Conservation (phyloP, 768 basidiomycete species). For the Lactarius quietus region DNA sequence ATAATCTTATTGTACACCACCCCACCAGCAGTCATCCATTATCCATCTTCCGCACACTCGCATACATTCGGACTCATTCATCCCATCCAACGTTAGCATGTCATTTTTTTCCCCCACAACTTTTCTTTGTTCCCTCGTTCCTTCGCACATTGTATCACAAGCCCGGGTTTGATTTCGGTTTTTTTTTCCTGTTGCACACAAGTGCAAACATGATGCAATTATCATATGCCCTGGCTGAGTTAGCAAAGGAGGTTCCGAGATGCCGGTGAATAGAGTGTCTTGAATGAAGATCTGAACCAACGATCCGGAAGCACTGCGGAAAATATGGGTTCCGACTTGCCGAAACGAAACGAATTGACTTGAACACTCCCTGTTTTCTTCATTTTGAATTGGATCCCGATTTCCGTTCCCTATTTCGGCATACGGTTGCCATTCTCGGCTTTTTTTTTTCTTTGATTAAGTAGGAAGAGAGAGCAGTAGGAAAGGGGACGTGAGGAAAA, state of each 20-base stretch:
- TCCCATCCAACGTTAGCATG: conserved; percentile 21
- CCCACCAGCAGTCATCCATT: conserved; percentile 13
- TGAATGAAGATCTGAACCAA: conserved; percentile 19
- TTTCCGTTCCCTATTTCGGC: conserved; percentile 15
- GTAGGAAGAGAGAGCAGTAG: not conserved
- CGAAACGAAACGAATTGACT: not conserved
- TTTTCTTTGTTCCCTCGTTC: not conserved
- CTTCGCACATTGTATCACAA: conserved; percentile 20
- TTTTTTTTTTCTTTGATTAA: not conserved
- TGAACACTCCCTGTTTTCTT: not conserved
- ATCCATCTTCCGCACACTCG: conserved; percentile 21
- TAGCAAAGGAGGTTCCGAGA: conserved; percentile 15
- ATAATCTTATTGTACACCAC: conserved; percentile 27
- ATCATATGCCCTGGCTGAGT: conserved; percentile 18
- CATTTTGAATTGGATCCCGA: conserved; percentile 18
- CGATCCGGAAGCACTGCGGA: conserved; percentile 2
- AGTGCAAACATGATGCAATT: conserved; percentile 26
- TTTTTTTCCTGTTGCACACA: conserved; percentile 8
- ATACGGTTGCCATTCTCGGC: conserved; percentile 18
- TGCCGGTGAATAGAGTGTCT: conserved; percentile 21
- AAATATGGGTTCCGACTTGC: conserved; percentile 16
- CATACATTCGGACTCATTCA: conserved; percentile 27
- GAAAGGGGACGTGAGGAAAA: not conserved
- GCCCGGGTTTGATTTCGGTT: conserved; percentile 15
- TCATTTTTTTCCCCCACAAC: conserved; percentile 10